phyloP scores from a whole-genome alignment of 805 yeast genomes.

The Metschnikowia chrysomelidarum region DNA sequence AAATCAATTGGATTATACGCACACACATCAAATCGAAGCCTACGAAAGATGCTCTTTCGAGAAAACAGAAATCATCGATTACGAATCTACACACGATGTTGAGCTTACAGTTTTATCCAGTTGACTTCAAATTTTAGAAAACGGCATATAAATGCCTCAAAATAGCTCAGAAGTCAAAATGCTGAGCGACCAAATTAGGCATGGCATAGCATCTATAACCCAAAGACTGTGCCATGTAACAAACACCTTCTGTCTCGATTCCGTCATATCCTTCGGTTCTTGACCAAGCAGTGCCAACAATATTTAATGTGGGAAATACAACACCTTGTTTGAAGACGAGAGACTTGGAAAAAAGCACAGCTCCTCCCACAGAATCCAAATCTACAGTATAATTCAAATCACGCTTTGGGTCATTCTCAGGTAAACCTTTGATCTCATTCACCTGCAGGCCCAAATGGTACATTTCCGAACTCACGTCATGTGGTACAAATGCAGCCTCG shows the following conservation, averaged over 20 bases:
- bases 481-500: slow-evolving; percentile 30
- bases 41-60: too few species aligned
- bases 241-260: slow-evolving; percentile 53
- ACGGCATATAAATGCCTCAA: too few species aligned
- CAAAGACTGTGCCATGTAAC: slow-evolving; percentile 43
- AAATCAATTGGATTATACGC: too few species aligned
- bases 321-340: slow-evolving; percentile 44
- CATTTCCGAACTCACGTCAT: slow-evolving; percentile 26
- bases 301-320: slow-evolving; percentile 43
- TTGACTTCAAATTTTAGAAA: too few species aligned
- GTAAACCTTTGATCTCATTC: slow-evolving; percentile 9
- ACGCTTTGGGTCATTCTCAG: slow-evolving; percentile 1
- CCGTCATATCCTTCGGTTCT: slow-evolving; percentile 51
- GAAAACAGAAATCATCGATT: too few species aligned
- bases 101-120: too few species aligned
- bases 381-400: slow-evolving; percentile 17
- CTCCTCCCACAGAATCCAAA: slow-evolving; percentile 52
- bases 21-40: too few species aligned
- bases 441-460: slow-evolving; percentile 25
- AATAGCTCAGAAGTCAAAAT: slow-evolving; percentile 16
- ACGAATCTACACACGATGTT: too few species aligned
- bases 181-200: slow-evolving; percentile 45
- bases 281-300: slow-evolving; percentile 47
- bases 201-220: slow-evolving; percentile 49
- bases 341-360: slow-evolving; percentile 43